Conservation (phyloP, 1,139 yeast genomes). For the Taphrina populina region DNA sequence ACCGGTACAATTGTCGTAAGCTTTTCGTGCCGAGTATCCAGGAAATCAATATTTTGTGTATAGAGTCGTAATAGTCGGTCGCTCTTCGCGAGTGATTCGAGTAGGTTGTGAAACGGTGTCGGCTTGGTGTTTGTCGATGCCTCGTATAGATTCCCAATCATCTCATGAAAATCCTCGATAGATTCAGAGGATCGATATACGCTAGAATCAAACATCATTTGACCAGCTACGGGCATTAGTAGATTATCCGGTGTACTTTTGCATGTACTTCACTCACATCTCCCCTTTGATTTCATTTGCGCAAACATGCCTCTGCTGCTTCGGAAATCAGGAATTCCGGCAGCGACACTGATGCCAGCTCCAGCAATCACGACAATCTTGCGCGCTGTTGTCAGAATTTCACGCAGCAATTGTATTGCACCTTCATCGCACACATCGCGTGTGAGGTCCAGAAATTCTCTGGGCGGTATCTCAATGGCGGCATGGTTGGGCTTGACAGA, state of each 20-base stretch:
- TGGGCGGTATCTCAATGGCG: not conserved
- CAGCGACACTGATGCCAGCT: conserved; percentile 93
- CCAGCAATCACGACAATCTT: conserved; percentile 59
- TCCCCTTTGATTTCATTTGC: conserved; percentile 69
- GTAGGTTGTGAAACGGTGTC: conserved; percentile 78
- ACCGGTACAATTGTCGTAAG: conserved; percentile 41
- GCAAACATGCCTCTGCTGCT: conserved; percentile 80
- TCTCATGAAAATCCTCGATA: conserved; percentile 16
- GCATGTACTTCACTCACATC: conserved; percentile 55
- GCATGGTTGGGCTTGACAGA: too few relatives aligned
- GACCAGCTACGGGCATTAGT: conserved; percentile 42
- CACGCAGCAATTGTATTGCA: conserved; percentile 15
- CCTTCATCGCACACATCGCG: conserved; percentile 5
- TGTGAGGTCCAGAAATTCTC: conserved; percentile 21
- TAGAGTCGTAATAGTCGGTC: conserved; percentile 76
- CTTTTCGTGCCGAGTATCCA: conserved; percentile 52
- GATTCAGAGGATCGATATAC: conserved; percentile 16
- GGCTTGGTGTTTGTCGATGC: conserved; percentile 68
- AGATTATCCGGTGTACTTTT: conserved; percentile 68
- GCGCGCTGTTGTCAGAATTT: conserved; percentile 35
- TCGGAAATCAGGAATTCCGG: conserved; percentile 94
- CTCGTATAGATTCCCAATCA: conserved; percentile 65
- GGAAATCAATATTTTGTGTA: conserved; percentile 73
- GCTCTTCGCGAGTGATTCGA: conserved; percentile 62
- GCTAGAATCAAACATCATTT: conserved; percentile 13